These are phyloP conservation scores for Aspergillus sp. DNA, from an alignment of 2,329 filamentous ascomycete species.

Conservation along the genomic window DNA sequence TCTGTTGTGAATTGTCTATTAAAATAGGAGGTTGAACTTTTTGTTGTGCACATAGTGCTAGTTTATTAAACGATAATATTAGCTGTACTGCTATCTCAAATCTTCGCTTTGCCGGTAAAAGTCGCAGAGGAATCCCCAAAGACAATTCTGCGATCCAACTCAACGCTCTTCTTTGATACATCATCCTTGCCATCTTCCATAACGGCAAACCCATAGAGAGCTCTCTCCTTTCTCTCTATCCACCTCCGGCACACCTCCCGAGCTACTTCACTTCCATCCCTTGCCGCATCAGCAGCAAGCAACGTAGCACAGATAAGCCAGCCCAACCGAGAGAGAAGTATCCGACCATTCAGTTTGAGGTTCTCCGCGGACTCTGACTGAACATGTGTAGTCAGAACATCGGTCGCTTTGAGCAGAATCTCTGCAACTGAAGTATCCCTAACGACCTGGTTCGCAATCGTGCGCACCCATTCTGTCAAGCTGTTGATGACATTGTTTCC, in stretches of 20 bases:
- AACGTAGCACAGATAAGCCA: constrained; percentile 26
- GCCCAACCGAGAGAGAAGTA: constrained; percentile 24
- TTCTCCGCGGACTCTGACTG: constrained; percentile 17
- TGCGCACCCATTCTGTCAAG: background rate
- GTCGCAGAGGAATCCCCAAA: background rate
- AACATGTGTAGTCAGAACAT: background rate
- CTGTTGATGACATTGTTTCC: background rate
- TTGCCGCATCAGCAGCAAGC: constrained; percentile 27
- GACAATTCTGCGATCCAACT: constrained; percentile 1
- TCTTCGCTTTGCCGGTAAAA: constrained; percentile 17
- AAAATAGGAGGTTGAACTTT: no score
- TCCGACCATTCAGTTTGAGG: constrained; percentile 24
- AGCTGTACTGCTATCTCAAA: no score
- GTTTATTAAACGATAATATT: no score
- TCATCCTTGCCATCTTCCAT: background rate
- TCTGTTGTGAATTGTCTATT: no score
- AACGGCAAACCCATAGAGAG: background rate
- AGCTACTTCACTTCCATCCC: constrained; percentile 26
- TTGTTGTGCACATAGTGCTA: no score
- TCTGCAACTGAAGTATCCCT: background rate
- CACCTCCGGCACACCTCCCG: constrained; percentile 14
- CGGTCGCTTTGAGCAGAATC: background rate
- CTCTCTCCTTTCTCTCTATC: background rate
- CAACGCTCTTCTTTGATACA: background rate
- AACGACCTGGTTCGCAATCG: background rate